These are phyloP conservation scores for Emergomyces pasteurianus DNA, from an alignment of 2,329 filamentous ascomycete genomes.

Conservation along the genomic window DNA sequence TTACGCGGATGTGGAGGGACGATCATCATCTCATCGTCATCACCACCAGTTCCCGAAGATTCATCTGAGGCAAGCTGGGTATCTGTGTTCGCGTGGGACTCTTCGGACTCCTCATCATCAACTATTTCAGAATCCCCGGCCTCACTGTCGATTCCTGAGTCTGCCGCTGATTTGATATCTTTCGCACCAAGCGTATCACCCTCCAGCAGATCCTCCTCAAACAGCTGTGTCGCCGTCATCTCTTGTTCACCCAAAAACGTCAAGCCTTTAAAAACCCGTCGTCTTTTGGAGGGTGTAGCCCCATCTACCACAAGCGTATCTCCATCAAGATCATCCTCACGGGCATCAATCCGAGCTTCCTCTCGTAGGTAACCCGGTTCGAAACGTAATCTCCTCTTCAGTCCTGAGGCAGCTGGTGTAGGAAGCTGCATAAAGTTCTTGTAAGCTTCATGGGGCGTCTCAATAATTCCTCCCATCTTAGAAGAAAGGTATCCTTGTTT, in stretches of 20 bases:
- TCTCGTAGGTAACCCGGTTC: background rate
- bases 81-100: background rate
- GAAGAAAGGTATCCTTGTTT: background rate
- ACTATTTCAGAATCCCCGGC: background rate
- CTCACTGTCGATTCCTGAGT: background rate
- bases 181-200: background rate
- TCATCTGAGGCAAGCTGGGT: background rate
- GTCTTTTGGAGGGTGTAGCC: conserved; percentile 2
- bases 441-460: background rate
- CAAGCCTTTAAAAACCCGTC: background rate
- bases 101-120: no score
- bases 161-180: background rate
- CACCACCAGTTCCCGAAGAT: background rate
- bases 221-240: background rate
- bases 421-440: background rate
- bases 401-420: background rate
- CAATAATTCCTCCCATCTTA: background rate
- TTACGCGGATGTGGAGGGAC: background rate
- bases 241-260: background rate
- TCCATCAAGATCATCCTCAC: conserved; percentile 1
- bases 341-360: background rate
- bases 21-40: conserved; percentile 1
- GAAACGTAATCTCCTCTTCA: conserved; percentile 2
- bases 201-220: background rate
- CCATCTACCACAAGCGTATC: background rate